phyloP scores from a whole-genome alignment of 305 asterid genomes.

The Solanum chacoense region DNA sequence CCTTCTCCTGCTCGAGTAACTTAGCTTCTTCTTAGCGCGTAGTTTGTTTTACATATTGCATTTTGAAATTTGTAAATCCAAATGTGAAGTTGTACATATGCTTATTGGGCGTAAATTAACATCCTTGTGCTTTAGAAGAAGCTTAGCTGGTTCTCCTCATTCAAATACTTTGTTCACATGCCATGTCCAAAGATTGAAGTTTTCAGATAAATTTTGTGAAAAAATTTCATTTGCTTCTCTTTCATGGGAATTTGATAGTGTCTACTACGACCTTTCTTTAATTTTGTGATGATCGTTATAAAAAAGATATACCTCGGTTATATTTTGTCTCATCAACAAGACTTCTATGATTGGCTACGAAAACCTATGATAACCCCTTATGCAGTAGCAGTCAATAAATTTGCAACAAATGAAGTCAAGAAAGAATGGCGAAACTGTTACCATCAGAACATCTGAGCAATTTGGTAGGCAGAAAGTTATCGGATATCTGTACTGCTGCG shows the following conservation, averaged over 20 bases:
- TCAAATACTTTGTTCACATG: background rate
- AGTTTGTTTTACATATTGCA: background rate
- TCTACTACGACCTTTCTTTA: background rate
- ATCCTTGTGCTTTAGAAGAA: background rate
- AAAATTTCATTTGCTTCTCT: background rate
- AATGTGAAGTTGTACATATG: background rate
- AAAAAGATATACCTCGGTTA: background rate
- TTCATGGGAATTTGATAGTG: background rate
- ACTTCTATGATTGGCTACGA: constrained; percentile 53
- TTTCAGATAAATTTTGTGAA: background rate
- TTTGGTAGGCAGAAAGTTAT: background rate
- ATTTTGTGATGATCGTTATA: background rate
- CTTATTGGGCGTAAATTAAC: background rate
- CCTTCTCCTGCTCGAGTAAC: constrained; percentile 22
- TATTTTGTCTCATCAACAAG: background rate
- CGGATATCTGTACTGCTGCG: background rate
- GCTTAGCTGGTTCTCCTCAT: background rate
- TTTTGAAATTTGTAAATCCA: background rate
- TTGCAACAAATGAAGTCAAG: background rate
- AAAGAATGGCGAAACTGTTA: background rate
- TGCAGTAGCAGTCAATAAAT: constrained; percentile 35
- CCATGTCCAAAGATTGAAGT: background rate
- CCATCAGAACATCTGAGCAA: background rate
- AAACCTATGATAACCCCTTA: constrained; percentile 56
- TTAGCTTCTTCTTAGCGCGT: background rate